A percentile compares a stretch with the other conserved stretches of the same genome.
Conservation (phyloP, 305 asterid species). For the Solanum hybrid region DNA sequence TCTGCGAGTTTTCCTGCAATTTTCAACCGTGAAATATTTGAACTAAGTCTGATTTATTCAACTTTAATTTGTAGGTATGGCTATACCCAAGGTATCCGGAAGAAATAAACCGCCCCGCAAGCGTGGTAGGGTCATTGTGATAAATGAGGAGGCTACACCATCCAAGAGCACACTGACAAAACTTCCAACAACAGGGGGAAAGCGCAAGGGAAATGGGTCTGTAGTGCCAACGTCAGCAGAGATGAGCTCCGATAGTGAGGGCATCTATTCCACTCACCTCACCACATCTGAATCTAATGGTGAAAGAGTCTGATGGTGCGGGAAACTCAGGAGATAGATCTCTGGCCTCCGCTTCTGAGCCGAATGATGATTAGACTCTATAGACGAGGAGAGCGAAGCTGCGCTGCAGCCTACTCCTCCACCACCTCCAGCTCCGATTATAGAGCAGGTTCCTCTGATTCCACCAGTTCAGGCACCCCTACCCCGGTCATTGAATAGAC, state of each 20-base stretch:
- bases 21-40: background rate
- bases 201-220: rapidly evolving
- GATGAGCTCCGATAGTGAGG: background rate
- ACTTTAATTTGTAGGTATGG: background rate
- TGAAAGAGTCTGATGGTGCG: background rate
- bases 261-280: background rate
- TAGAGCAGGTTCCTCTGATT: background rate
- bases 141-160: background rate
- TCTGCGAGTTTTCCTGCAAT: no score
- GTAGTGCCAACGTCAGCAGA: background rate
- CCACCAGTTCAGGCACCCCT: background rate
- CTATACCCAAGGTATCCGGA: background rate
- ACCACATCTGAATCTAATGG: no score
- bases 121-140: background rate
- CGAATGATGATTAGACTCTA: background rate
- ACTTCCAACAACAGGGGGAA: background rate
- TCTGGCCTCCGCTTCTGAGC: background rate
- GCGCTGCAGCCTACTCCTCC: background rate
- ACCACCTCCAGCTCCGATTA: background rate
- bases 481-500: background rate
- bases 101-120: background rate
- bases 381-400: background rate
- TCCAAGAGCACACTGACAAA: background rate
- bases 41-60: background rate
- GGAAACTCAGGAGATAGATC: no score